Evolutionary conservation across 306 rosid species (phyloP), one percentile per base, ranked within the genome.

Genomic region (Fragaria iinumae): DNA sequence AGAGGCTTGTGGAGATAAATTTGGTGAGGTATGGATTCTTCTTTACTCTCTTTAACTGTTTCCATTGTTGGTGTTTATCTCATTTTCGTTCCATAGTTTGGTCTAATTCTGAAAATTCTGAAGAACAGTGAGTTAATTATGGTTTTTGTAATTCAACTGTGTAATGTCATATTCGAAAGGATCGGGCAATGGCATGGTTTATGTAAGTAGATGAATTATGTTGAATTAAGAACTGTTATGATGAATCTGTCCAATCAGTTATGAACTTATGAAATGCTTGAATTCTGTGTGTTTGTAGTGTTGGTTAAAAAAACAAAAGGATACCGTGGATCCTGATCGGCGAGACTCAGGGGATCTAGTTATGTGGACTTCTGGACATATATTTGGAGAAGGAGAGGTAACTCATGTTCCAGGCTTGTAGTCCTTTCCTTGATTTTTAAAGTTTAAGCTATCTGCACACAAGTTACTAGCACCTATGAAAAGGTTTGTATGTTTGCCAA

Each of bases 291-390:
- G 50, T 20, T 50, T 82, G 72, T 86, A 94, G 98, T 94, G 98
- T 83, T 94, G 98, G 98, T 82, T 94, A 87, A 94, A 94, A 86
- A 94, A 92, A 75, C 97, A 94, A 67, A 92, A 86, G 88, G 91
- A 92, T 79, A 79, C 79, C 69, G 76, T 84, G 80, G 86, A 88
- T 38, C 98, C 97, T 76, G 91, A 86, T 67, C 83, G 76, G 71
- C 89, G 87, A 71, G 94, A 87, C 14, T 81, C 73, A 13, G 91
- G 86, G 71, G 79, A 74, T 55, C 48, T 53, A 43, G 78, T 82
- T 79, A 74, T 67, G 73, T 94, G 98, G 98, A 94, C 96, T 88
- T 94, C 97, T 75, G 97, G 98, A 81, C 80, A 91, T 65, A 80
- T 91, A 56, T 94, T 89, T 78, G 90, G 91, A 47, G 83, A 86